These are phyloP conservation scores for Apiotrichum gamsii DNA, from an alignment of 1,284 basidiomycete genomes.

Conservation along the genomic window DNA sequence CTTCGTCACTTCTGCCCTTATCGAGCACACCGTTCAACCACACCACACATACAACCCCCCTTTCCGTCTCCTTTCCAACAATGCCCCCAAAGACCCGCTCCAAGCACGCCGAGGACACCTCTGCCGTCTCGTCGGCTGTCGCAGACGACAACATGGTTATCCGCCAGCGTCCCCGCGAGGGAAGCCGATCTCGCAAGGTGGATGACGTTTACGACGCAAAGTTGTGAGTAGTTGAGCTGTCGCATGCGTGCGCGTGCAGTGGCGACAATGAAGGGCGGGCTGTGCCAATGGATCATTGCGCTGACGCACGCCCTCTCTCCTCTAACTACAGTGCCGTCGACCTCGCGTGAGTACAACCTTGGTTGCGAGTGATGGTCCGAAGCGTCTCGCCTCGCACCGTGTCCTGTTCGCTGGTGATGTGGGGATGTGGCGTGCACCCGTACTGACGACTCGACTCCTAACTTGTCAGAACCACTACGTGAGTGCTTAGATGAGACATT, in stretches of 20 bases:
- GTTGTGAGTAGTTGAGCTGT: constrained; percentile 37
- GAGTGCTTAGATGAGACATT: too few relatives aligned
- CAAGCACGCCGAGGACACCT: constrained; percentile 16
- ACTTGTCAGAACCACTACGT: too few relatives aligned
- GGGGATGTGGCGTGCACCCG: too few relatives aligned
- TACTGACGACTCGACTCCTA: too few relatives aligned
- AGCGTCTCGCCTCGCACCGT: too few relatives aligned
- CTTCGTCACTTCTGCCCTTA: too few relatives aligned
- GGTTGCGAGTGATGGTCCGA: too few relatives aligned
- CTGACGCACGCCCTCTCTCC: constrained; percentile 5
- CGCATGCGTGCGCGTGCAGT: background rate
- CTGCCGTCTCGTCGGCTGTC: background rate
- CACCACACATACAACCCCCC: too few relatives aligned
- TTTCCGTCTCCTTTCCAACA: background rate
- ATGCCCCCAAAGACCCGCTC: constrained; percentile 37
- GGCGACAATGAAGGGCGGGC: too few relatives aligned
- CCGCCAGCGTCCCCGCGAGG: constrained; percentile 26
- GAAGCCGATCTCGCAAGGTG: constrained; percentile 30
- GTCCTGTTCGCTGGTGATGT: too few relatives aligned
- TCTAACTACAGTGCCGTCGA: constrained; percentile 34
- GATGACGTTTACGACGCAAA: constrained; percentile 47
- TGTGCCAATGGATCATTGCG: too few relatives aligned
- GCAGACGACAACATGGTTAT: constrained; percentile 7
- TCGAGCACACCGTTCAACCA: too few relatives aligned
- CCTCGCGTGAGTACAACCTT: constrained; percentile 41